Percentiles rank a stretch among this genome's conserved stretches.
These are phyloP conservation scores for Hypoxylon sp. DNA, from an alignment of 2,329 filamentous ascomycete genomes.

Conservation along the genomic window DNA sequence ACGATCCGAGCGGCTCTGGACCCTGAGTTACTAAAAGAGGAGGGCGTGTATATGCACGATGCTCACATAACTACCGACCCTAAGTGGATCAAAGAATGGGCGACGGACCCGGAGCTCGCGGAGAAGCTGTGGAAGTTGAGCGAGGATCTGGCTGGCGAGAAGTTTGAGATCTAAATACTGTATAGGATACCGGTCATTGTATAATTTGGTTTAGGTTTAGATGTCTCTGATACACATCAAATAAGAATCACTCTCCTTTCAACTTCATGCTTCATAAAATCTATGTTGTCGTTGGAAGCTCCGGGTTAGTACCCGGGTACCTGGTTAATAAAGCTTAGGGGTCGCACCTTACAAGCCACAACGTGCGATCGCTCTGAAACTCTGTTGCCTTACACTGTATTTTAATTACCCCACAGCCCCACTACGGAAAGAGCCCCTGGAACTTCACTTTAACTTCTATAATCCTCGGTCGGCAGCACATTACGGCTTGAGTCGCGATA, in stretches of 20 bases:
- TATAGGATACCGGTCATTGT: background rate
- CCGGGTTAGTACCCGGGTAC: too few relatives aligned
- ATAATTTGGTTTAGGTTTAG: background rate
- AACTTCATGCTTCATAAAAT: background rate
- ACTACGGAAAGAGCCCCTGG: constrained; percentile 26
- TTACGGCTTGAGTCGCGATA: constrained; percentile 17
- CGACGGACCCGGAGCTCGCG: constrained; percentile 56
- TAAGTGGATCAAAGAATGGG: constrained; percentile 52
- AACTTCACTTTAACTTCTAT: constrained; percentile 25
- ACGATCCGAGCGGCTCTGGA: constrained; percentile 62
- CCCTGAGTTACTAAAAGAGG: constrained; percentile 55
- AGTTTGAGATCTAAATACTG: constrained; percentile 49
- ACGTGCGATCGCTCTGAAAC: background rate
- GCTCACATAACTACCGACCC: constrained; percentile 54
- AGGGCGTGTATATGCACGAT: constrained; percentile 56
- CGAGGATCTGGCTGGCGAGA: constrained; percentile 58
- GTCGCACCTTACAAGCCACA: constrained; percentile 29
- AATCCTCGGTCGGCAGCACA: constrained; percentile 1
- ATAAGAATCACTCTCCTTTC: background rate
- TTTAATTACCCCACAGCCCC: constrained; percentile 23
- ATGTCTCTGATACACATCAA: background rate
- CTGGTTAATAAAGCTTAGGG: background rate
- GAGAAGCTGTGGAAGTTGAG: constrained; percentile 58
- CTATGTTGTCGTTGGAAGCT: too few relatives aligned
- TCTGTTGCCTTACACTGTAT: constrained; percentile 2